Evolutionary conservation across 441 rosid genomes (phyloP).

Genomic region (Croton setiger): DNA sequence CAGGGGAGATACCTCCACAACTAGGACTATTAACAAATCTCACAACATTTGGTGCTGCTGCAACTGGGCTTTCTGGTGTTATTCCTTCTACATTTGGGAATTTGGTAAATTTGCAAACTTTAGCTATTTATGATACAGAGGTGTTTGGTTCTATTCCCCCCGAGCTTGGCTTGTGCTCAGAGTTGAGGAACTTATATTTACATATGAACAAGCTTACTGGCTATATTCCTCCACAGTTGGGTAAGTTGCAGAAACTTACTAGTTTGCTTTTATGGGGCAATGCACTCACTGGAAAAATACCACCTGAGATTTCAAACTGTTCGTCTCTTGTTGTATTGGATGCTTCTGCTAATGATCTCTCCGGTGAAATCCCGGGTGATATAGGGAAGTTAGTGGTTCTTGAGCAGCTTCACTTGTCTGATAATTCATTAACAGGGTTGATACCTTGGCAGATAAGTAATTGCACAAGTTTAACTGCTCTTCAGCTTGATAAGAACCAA

Average conservation of each 20-base stretch:
- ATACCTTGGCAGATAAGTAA: constrained; percentile 87
- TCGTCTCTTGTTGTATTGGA: constrained; percentile 94
- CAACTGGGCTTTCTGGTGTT: constrained; percentile 72
- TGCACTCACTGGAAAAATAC: constrained; percentile 66
- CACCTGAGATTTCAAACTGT: constrained; percentile 78
- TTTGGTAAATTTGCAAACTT: constrained; percentile 76
- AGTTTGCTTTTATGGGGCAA: constrained; percentile 95
- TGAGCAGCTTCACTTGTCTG: constrained; percentile 94
- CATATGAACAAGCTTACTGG: constrained; percentile 94
- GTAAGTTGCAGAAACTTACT: constrained; percentile 82
- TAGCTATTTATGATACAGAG: constrained; percentile 86
- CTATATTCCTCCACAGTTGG: constrained; percentile 66
- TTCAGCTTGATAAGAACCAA: constrained; percentile 89
- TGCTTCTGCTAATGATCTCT: constrained; percentile 74
- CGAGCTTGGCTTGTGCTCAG: constrained; percentile 70
- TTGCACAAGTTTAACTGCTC: constrained; percentile 74
- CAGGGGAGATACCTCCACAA: constrained; percentile 73
- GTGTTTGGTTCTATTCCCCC: constrained; percentile 70
- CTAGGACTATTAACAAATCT: constrained; percentile 69
- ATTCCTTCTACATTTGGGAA: constrained; percentile 82
- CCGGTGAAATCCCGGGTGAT: constrained; percentile 78
- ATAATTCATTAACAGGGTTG: constrained; percentile 58
- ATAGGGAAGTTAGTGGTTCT: constrained; percentile 65
- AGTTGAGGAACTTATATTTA: constrained; percentile 79
- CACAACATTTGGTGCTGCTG: constrained; percentile 87